Base-by-base conservation (phyloP, 75 land plant genomes). In the Larix kaempferi region DNA sequence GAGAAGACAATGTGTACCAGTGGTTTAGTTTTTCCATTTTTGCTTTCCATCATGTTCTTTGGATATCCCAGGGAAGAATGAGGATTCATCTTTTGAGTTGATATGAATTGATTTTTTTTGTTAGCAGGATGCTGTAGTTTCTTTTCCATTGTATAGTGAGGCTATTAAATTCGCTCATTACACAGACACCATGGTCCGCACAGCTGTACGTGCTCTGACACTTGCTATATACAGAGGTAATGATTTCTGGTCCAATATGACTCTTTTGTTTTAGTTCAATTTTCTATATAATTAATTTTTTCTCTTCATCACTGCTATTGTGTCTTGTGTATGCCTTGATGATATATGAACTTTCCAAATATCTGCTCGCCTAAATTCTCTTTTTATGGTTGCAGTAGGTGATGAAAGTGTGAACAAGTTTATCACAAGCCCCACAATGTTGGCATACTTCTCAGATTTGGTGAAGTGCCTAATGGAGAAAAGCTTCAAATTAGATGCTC, bases 181-280 rank as follows among this genome's bases (percentile, higher is more conserved):
- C 79, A 83, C 83, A 61, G 94, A 89, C 73, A 86, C 83, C 67
- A 91, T 91, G 94, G 89, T 91, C 57, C 89, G 89, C 60, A 90
- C 83, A 56, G 92, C 92, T 71, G 84, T 91, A 61, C 88, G 92
- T 74, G 84, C 92, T 59, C 75, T 91, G 56, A 90, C 94, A 54
- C 86, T 91, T 60, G 86, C 79, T 56, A 83, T 91, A 74, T 91
- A 84, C 76, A 81, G 82, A 76, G 90, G 94, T 91, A 88, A 74
- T 29, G 52, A 23, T 4, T 64, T 26, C 59, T 41, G 29, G 14
- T 39, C 52, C 58, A 22, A 44, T 56, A 16, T 57, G 33, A 69
- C 78, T 59, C 49, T 56, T 82, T 61, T 73, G 23, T 56, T 66
- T 78, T 10, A 69, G n/a, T 21, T 15, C 21, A 17, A n/a, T 74